These are phyloP conservation scores for Tylopilus sp. DNA, from an alignment of 1,284 basidiomycete species.

Conservation along the genomic window DNA sequence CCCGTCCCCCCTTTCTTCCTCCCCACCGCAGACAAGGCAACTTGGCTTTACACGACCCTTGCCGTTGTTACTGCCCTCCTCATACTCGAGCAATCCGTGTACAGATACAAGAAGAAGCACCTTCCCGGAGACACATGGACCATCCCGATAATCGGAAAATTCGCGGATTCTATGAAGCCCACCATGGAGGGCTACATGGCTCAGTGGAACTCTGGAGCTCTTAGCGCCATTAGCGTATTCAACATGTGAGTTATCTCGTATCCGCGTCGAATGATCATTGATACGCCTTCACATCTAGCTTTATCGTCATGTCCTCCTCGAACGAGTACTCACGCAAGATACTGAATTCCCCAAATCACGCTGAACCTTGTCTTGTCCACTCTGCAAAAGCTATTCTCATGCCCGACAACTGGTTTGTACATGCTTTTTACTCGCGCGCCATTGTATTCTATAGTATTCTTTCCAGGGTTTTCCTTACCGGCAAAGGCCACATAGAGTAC, in stretches of 20 bases:
- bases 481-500: conserved; percentile 93
- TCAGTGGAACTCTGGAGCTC: conserved; percentile 83
- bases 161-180: conserved; percentile 84
- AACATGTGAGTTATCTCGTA: conserved; percentile 70
- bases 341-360: conserved; percentile 83
- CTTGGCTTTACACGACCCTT: conserved; percentile 65
- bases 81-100: conserved; percentile 78
- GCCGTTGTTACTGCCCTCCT: conserved; percentile 65
- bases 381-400: conserved; percentile 88
- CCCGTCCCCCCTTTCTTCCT: conserved; percentile 45
- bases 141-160: conserved; percentile 92
- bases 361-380: conserved; percentile 92
- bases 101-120: conserved; percentile 81
- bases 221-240: conserved; percentile 89
- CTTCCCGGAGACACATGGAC: conserved; percentile 89
- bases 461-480: conserved; percentile 90
- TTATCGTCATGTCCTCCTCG: conserved; percentile 94
- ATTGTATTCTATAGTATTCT: background rate
- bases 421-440: background rate
- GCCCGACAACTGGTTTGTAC: conserved; percentile 84
- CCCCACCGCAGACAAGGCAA: conserved; percentile 35
- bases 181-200: conserved; percentile 86
- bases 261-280: background rate
- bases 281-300: conserved; percentile 47
- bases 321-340: conserved; percentile 92